phyloP scores from a whole-genome alignment of 2,329 filamentous ascomycete genomes.

The Arthrobotrys iridis region DNA sequence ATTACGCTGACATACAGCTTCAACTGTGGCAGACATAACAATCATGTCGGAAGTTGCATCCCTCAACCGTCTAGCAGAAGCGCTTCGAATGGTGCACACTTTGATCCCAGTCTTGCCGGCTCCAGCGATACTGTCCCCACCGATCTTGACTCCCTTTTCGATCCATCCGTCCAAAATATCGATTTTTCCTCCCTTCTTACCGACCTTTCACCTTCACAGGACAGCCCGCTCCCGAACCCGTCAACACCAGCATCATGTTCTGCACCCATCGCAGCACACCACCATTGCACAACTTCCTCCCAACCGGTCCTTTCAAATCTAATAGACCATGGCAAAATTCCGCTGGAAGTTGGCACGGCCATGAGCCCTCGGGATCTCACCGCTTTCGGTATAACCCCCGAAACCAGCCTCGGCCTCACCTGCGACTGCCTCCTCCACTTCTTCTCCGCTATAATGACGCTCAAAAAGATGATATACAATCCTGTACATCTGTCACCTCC shows the following conservation, averaged over 20 bases:
- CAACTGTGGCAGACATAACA: slow-evolving; percentile 15
- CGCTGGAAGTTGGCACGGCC: slow-evolving; percentile 37
- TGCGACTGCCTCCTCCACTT: slow-evolving; percentile 53
- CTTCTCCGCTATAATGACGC: slow-evolving; percentile 51
- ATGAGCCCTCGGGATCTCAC: slow-evolving; percentile 36
- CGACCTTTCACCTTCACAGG: slow-evolving; percentile 17
- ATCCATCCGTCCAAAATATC: slow-evolving; percentile 36
- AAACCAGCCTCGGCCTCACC: slow-evolving; percentile 27
- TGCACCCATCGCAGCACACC: neutral
- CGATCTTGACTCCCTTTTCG: slow-evolving; percentile 45
- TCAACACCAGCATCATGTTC: slow-evolving; percentile 6
- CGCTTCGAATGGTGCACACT: slow-evolving; percentile 3
- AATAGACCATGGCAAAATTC: slow-evolving; percentile 45
- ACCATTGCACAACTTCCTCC: slow-evolving; percentile 15
- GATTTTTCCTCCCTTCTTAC: slow-evolving; percentile 50
- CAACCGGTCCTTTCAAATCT: slow-evolving; percentile 29
- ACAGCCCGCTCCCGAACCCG: slow-evolving; percentile 8
- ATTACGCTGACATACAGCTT: slow-evolving; percentile 6
- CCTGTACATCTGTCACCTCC: slow-evolving; percentile 50
- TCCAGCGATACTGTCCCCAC: slow-evolving; percentile 18
- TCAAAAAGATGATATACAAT: slow-evolving; percentile 54
- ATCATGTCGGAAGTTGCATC: slow-evolving; percentile 37
- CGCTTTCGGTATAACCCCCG: slow-evolving; percentile 33
- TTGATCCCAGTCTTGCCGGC: slow-evolving; percentile 24
- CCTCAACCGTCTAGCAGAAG: slow-evolving; percentile 20